Evolutionary conservation across 495 filamentous ascomycete genomes (phyloP).

Genomic region (Penicillium soppii): DNA sequence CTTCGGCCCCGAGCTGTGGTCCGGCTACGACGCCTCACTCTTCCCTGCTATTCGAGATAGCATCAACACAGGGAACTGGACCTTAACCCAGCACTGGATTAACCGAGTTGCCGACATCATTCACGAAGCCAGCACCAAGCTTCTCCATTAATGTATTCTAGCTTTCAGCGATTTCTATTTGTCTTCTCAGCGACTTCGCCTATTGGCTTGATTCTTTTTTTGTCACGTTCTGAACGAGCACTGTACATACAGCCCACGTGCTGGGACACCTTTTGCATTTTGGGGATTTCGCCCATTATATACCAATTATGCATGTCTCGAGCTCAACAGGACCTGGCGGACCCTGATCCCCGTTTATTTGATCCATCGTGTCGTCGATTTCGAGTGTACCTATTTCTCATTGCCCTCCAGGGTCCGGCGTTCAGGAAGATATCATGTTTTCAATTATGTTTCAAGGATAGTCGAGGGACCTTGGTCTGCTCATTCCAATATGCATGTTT

Average conservation of each 20-base stretch:
- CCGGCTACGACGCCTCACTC: conserved; percentile 67
- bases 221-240: conserved; percentile 12
- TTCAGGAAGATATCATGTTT: conserved; percentile 11
- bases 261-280: conserved; percentile 17
- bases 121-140: conserved; percentile 59
- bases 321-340: not conserved
- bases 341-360: not conserved
- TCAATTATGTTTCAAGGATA: not conserved
- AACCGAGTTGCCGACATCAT: conserved; percentile 71
- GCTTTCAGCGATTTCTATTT: conserved; percentile 1
- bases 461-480: not conserved
- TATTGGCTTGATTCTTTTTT: conserved; percentile 5
- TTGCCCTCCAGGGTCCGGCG: conserved; percentile 6
- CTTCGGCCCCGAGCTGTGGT: conserved; percentile 80
- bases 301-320: conserved; percentile 15
- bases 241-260: conserved; percentile 23
- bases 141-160: conserved; percentile 41
- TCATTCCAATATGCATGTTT: not conserved
- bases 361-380: not conserved
- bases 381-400: conserved; percentile 8
- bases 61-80: conserved; percentile 70
- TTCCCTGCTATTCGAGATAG: conserved; percentile 88
- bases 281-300: conserved; percentile 14
- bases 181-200: conserved; percentile 12
- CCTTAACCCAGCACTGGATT: conserved; percentile 65